Base-by-base conservation (phyloP, 805 yeast species). In the Lipomyces chichibuensis region DNA sequence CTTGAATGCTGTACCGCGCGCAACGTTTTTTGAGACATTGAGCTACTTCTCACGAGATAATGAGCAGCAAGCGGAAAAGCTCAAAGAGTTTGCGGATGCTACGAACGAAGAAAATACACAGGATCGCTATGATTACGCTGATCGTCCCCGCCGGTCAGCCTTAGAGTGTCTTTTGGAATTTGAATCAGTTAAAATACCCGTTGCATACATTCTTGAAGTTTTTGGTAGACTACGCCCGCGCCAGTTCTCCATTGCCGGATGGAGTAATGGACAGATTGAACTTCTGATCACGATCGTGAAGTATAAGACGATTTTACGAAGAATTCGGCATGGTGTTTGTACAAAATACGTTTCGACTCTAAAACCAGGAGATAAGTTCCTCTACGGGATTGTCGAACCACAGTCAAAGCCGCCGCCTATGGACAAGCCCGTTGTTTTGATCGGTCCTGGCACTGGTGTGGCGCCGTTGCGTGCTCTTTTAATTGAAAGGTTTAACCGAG, bases 401-500 rank as follows among this genome's bases (percentile, higher is more conserved):
- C 88, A 8, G 83, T 84, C 64, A 76, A 78, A 37, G 84, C 87
- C 69, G 56, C 74, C 63, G 62, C 87, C 53, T 78, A 84, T 70
- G 2, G 69, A 75, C 3, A 75, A 67, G 2, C 90, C 97, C 0
- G 78, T 90, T 32, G 78, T 95, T 2, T 80, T 94, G 84, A 83
- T 94, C 3, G 89, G 94, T 1, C 96, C 99, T 0, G 99, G 99
- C 2, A 96, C 98, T 0, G 99, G 99, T 1, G 82, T 95, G 11
- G 99, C 99, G 0, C 99, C 99, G 1, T 87, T 94, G 84, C 85
- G 91, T 73, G 84, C 91, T 0, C 74, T 93, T 53, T 82, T 94
- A 14, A 85, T 66, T 14, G 57, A 43, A 77, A 23, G 49, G 70
- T 3, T 71, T 72, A 6, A 53, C 64, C 23, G 8, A 4, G 53